Percentiles rank a stretch among this genome's conserved stretches.
Conservation (phyloP, 805 yeast species). For the Sungouiozyma ichnusensis region DNA sequence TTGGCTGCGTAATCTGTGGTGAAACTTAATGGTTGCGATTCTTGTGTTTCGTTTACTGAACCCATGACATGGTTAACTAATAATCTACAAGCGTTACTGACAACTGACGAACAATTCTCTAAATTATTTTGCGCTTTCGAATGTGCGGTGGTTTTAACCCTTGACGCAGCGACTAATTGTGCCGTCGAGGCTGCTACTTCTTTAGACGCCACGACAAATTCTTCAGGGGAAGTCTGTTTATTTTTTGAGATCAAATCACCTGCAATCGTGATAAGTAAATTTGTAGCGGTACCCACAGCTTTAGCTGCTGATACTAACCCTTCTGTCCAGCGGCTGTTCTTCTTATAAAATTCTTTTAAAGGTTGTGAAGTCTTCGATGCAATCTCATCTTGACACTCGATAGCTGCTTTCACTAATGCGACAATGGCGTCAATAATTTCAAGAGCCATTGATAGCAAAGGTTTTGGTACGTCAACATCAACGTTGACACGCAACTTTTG, state of each 20-base stretch:
- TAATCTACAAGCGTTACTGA: slow-evolving; percentile 63
- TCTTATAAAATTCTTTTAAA: slow-evolving; percentile 56
- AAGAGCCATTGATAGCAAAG: slow-evolving; percentile 66
- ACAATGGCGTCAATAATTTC: slow-evolving; percentile 74
- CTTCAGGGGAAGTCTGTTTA: slow-evolving; percentile 45
- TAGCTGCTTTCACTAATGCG: slow-evolving; percentile 60
- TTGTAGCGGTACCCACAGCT: slow-evolving; percentile 76
- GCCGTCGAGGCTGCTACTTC: slow-evolving; percentile 91
- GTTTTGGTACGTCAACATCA: slow-evolving; percentile 44
- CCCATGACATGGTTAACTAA: slow-evolving; percentile 62
- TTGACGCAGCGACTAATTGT: slow-evolving; percentile 82
- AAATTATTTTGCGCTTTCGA: slow-evolving; percentile 68
- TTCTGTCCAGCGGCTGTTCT: slow-evolving; percentile 87
- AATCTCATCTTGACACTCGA: slow-evolving; percentile 74
- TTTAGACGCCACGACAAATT: slow-evolving; percentile 79
- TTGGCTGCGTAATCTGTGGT: slow-evolving; percentile 71
- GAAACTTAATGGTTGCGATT: slow-evolving; percentile 43
- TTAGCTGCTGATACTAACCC: slow-evolving; percentile 85
- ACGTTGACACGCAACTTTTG: slow-evolving; percentile 47
- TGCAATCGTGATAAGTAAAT: slow-evolving; percentile 71
- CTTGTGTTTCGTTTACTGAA: slow-evolving; percentile 28
- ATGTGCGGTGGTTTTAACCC: slow-evolving; percentile 70
- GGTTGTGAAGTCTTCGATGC: slow-evolving; percentile 38
- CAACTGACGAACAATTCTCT: slow-evolving; percentile 59
- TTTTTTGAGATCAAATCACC: slow-evolving; percentile 67